Conservation (phyloP, 306 rosid genomes). For the Gynostemma pentaphyllum region DNA sequence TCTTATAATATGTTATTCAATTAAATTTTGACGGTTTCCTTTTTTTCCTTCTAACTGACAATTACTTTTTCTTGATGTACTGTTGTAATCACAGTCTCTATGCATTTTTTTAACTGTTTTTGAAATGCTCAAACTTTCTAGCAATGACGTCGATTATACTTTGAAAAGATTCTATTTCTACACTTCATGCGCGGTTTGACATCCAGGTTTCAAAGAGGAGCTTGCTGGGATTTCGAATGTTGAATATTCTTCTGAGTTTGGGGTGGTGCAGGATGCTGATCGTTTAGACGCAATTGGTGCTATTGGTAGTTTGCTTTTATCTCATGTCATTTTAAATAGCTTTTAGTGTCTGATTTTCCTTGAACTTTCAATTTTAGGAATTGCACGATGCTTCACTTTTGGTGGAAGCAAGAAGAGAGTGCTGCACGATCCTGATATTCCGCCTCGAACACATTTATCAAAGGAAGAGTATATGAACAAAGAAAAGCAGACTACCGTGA, state of each 20-base stretch:
- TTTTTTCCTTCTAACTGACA: background rate
- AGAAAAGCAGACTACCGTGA: constrained; percentile 68
- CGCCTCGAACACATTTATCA: constrained; percentile 47
- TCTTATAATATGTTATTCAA: background rate
- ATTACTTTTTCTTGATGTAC: background rate
- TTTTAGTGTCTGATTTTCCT: background rate
- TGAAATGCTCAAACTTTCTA: background rate
- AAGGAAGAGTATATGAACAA: constrained; percentile 64
- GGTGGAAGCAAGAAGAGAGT: constrained; percentile 70
- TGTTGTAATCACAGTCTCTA: background rate
- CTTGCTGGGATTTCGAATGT: constrained; percentile 32
- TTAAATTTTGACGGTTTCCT: background rate
- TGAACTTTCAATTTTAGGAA: constrained; percentile 33
- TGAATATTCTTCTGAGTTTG: constrained; percentile 54
- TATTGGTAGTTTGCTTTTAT: constrained; percentile 40
- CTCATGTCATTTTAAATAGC: background rate
- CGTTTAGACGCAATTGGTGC: constrained; percentile 97
- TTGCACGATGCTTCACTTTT: constrained; percentile 90
- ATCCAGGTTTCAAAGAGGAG: constrained; percentile 85
- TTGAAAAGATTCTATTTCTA: background rate
- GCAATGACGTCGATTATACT: background rate
- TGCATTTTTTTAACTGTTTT: background rate
- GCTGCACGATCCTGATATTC: constrained; percentile 61
- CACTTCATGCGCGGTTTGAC: background rate
- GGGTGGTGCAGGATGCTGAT: constrained; percentile 92